Conservation (phyloP, 768 basidiomycete genomes). For the Suillus americanus region DNA sequence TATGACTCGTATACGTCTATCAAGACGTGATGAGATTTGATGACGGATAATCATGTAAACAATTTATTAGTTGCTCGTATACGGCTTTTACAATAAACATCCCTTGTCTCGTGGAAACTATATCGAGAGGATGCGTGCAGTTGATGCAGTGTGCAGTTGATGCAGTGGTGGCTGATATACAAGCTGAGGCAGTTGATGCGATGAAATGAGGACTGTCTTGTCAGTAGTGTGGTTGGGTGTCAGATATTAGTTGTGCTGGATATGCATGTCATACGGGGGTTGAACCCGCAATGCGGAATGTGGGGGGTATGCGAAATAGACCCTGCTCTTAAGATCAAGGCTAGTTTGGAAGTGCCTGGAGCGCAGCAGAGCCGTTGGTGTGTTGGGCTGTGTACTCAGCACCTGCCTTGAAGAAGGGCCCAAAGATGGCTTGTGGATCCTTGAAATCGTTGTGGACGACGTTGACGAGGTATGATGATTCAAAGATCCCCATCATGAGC, state of each 20-base stretch:
- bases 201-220: slow-evolving; percentile 28
- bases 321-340: slow-evolving; percentile 16
- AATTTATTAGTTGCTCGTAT: slow-evolving; percentile 22
- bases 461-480: slow-evolving; percentile 84
- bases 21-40: slow-evolving; percentile 11
- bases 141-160: slow-evolving; percentile 72
- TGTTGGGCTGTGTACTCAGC: slow-evolving; percentile 52
- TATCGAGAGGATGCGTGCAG: slow-evolving; percentile 41
- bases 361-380: slow-evolving; percentile 30
- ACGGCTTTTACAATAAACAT: slow-evolving; percentile 23
- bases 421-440: slow-evolving; percentile 79
- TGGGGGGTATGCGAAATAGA: slow-evolving; percentile 28
- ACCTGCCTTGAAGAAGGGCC: slow-evolving; percentile 79
- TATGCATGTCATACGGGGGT: slow-evolving; percentile 62
- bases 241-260: slow-evolving; percentile 13
- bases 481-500: slow-evolving; percentile 77
- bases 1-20: slow-evolving; percentile 11
- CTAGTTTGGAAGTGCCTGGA: slow-evolving; percentile 39
- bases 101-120: slow-evolving; percentile 17
- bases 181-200: slow-evolving; percentile 21
- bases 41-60: slow-evolving; percentile 17
- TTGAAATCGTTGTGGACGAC: slow-evolving; percentile 97
- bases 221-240: slow-evolving; percentile 12
- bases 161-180: slow-evolving; percentile 39
- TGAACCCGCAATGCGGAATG: slow-evolving; percentile 70